phyloP scores from a whole-genome alignment of 805 yeast species.

The Monosporozyma siamensis region DNA sequence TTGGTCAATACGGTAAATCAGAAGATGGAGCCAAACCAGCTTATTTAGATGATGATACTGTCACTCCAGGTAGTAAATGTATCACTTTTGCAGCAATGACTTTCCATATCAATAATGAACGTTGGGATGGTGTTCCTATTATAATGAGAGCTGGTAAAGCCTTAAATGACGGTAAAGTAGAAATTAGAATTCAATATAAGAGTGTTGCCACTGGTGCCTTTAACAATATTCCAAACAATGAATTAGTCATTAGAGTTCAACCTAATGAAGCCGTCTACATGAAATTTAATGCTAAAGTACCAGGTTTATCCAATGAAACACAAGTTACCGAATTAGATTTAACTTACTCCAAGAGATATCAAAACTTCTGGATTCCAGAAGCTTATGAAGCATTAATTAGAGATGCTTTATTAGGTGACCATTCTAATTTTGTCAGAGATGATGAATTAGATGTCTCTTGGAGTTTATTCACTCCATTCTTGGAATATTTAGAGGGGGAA shows the following conservation, averaged over 20 bases:
- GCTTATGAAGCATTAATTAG: slow-evolving; percentile 94
- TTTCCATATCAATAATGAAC: slow-evolving; percentile 73
- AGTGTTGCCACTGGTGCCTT: slow-evolving; percentile 78
- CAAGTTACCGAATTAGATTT: slow-evolving; percentile 85
- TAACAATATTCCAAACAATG: slow-evolving; percentile 76
- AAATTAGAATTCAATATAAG: slow-evolving; percentile 86
- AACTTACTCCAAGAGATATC: slow-evolving; percentile 71
- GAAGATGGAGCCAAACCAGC: slow-evolving; percentile 86
- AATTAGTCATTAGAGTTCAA: slow-evolving; percentile 87
- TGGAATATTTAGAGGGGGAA: slow-evolving; percentile 66
- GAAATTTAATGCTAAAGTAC: slow-evolving; percentile 88
- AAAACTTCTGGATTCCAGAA: slow-evolving; percentile 91
- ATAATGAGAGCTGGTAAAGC: slow-evolving; percentile 97
- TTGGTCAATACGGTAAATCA: slow-evolving; percentile 83
- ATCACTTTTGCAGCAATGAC: slow-evolving; percentile 87
- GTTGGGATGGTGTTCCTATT: slow-evolving; percentile 98
- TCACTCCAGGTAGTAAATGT: slow-evolving; percentile 69
- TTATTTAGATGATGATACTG: slow-evolving; percentile 88
- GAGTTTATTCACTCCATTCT: slow-evolving; percentile 86
- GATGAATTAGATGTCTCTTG: slow-evolving; percentile 93
- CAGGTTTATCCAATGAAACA: slow-evolving; percentile 78
- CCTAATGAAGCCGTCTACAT: slow-evolving; percentile 90
- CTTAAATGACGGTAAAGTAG: slow-evolving; percentile 86
- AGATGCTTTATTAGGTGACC: slow-evolving; percentile 86
- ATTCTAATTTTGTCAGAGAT: slow-evolving; percentile 94